Percentiles rank a stretch among this genome's conserved stretches.
Conservation (phyloP, 768 basidiomycete species). For the Nidularia sp. region DNA sequence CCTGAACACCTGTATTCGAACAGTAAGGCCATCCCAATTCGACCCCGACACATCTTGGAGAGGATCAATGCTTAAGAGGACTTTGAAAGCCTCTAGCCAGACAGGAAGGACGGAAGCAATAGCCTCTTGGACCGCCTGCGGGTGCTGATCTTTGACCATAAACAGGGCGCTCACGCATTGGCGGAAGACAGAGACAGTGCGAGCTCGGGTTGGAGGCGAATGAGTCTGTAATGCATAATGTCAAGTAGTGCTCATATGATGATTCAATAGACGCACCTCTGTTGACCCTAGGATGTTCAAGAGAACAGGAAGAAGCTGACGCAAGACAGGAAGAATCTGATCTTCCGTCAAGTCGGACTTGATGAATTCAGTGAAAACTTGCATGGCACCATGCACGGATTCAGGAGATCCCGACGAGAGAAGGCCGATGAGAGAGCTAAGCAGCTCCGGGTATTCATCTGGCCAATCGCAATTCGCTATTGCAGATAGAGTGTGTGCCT, state of each 20-base stretch:
- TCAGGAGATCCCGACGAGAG: conserved; percentile 69
- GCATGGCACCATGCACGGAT: conserved; percentile 93
- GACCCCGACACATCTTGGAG: conserved; percentile 53
- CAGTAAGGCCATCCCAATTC: conserved; percentile 79
- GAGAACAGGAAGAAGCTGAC: conserved; percentile 83
- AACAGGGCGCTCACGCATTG: conserved; percentile 88
- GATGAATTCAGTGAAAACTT: conserved; percentile 93
- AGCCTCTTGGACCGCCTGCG: conserved; percentile 81
- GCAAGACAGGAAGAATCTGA: conserved; percentile 89
- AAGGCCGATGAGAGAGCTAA: conserved; percentile 68
- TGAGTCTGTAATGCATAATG: conserved; percentile 42
- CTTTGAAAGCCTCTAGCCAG: conserved; percentile 91
- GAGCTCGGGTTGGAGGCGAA: conserved; percentile 76
- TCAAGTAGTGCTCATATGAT: conserved; percentile 3
- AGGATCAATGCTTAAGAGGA: conserved; percentile 64
- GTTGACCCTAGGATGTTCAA: conserved; percentile 73
- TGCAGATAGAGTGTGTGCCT: conserved; percentile 87
- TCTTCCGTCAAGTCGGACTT: conserved; percentile 91
- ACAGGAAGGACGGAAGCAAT: conserved; percentile 75
- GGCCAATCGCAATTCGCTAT: conserved; percentile 95
- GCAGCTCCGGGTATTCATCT: conserved; percentile 91
- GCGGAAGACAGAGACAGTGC: conserved; percentile 83
- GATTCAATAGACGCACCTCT: conserved; percentile 41
- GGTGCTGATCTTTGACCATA: conserved; percentile 94
- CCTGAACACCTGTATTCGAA: conserved; percentile 83